Evolutionary conservation across 202 grass and related monocot genomes (phyloP).

Genomic region (Carex arenaria): DNA sequence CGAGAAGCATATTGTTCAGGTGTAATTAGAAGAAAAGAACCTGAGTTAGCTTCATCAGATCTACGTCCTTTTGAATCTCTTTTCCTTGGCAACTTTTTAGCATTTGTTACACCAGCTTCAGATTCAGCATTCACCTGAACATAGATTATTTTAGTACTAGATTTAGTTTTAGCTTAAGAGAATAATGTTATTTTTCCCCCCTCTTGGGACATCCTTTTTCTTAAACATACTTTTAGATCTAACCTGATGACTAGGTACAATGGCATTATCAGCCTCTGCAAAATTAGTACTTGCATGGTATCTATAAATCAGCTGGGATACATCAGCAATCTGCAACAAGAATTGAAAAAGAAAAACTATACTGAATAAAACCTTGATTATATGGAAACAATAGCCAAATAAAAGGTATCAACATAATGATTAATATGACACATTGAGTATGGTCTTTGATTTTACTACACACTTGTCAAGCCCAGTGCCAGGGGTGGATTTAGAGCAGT

Average conservation of each 20-base stretch:
- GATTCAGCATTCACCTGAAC: constrained; percentile 31
- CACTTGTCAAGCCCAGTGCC: neutral
- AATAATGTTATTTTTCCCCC: constrained; percentile 15
- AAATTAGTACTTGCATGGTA: constrained; percentile 59
- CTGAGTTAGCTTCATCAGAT: constrained; percentile 28
- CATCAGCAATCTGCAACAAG: constrained; percentile 53
- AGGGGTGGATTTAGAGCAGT: too few relatives aligned
- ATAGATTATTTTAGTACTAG: constrained; percentile 14
- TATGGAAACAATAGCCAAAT: neutral
- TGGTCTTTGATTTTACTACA: neutral
- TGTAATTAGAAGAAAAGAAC: constrained; percentile 39
- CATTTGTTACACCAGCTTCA: constrained; percentile 20
- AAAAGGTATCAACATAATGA: neutral
- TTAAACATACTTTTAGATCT: neutral
- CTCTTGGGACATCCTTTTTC: constrained; percentile 22
- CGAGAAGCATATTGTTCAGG: constrained; percentile 67
- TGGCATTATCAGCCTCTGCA: constrained; percentile 31
- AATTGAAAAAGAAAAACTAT: constrained; percentile 8
- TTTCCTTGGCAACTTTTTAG: constrained; percentile 33
- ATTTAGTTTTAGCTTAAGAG: neutral
- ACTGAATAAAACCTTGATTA: neutral
- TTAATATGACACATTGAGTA: neutral
- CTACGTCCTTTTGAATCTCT: constrained; percentile 17
- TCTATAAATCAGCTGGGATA: constrained; percentile 60
- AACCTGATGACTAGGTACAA: constrained; percentile 26